Conservation (phyloP, 2,329 filamentous ascomycete genomes). For the Hypoxylon sp. region DNA sequence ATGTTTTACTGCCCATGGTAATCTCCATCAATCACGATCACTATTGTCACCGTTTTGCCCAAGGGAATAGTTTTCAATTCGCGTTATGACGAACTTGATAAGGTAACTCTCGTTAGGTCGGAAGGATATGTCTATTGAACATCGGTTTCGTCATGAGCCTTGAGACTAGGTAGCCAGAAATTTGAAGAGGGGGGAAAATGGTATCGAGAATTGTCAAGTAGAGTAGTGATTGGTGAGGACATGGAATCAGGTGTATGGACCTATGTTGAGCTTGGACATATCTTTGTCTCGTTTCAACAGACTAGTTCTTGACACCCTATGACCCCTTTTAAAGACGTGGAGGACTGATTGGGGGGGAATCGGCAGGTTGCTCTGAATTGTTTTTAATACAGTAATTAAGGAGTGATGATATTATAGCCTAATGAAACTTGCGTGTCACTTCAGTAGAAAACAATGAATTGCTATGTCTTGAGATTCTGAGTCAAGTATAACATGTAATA, state of each 20-base stretch:
- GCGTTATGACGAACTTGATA: neutral
- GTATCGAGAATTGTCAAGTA: neutral
- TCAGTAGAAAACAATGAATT: neutral
- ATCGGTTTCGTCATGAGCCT: neutral
- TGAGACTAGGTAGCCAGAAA: neutral
- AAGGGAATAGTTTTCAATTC: neutral
- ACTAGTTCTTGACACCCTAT: neutral
- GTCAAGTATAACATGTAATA: slow-evolving; percentile 2
- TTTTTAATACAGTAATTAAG: neutral
- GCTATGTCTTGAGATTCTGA: neutral
- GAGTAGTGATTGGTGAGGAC: neutral
- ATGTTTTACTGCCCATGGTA: neutral
- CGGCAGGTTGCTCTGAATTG: neutral
- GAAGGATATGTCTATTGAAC: neutral
- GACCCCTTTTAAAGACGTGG: neutral
- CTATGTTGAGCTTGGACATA: neutral
- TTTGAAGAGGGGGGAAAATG: neutral
- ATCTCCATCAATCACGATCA: neutral
- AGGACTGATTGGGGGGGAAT: neutral
- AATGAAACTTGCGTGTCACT: slow-evolving; percentile 5
- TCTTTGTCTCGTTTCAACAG: neutral
- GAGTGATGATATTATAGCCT: neutral
- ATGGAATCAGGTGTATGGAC: neutral
- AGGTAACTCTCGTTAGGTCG: too few species aligned
- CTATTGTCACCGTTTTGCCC: too few species aligned